phyloP scores from a whole-genome alignment of 1,284 basidiomycete species.

The Cystobasidium sp. region DNA sequence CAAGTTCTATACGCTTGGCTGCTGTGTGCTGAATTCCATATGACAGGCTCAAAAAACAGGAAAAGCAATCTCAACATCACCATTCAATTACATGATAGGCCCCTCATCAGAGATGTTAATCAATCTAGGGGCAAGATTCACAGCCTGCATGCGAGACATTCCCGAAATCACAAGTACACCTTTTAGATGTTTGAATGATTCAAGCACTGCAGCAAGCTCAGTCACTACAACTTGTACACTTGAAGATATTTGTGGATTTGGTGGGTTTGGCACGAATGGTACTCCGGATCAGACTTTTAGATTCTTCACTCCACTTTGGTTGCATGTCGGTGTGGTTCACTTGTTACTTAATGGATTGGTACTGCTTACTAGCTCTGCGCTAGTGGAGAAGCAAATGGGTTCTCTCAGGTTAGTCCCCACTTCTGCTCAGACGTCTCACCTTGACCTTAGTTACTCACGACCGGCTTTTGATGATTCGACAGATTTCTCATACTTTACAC shows the following conservation, averaged over 20 bases:
- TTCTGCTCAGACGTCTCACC: not conserved
- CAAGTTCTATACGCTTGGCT: not conserved
- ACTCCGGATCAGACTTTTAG: slow-evolving; percentile 84
- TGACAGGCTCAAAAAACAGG: slow-evolving; percentile 66
- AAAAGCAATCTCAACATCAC: slow-evolving; percentile 75
- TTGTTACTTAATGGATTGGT: slow-evolving; percentile 86
- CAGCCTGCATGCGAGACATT: slow-evolving; percentile 76
- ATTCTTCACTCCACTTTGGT: slow-evolving; percentile 39
- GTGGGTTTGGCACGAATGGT: slow-evolving; percentile 67
- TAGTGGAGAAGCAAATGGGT: slow-evolving; percentile 79
- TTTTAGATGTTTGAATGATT: slow-evolving; percentile 21
- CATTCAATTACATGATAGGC: slow-evolving; percentile 81
- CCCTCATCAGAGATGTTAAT: slow-evolving; percentile 84
- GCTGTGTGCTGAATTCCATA: not conserved
- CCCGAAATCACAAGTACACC: slow-evolving; percentile 50
- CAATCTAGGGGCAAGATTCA: slow-evolving; percentile 84
- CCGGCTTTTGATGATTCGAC: not conserved
- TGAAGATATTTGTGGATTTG: slow-evolving; percentile 84
- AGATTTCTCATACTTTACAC: slow-evolving; percentile 49
- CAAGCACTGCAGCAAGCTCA: slow-evolving; percentile 49
- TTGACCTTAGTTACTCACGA: not conserved
- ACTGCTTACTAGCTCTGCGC: slow-evolving; percentile 76
- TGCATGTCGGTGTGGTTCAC: slow-evolving; percentile 72
- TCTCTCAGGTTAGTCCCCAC: slow-evolving; percentile 47
- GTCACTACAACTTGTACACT: slow-evolving; percentile 65